Base-by-base conservation (phyloP, 306 rosid genomes). In the Quercus alba region DNA sequence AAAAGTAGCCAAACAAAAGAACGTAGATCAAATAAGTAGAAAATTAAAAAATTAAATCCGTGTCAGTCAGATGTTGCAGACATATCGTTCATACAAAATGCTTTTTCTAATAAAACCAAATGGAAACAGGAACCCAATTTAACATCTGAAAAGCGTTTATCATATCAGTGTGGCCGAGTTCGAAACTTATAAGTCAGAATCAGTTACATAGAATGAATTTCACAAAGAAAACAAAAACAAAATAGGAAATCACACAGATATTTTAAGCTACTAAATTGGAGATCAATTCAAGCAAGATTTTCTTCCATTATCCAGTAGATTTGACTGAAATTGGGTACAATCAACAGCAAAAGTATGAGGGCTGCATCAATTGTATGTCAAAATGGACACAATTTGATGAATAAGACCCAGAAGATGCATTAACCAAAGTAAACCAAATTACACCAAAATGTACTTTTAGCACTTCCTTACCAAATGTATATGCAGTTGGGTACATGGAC, bases 401-500 rank as follows among this genome's bases (percentile, higher is more conserved):
- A 70, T 49, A 62, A 57, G 31, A 74, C 77, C 57, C 38, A 41
- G 54, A 9, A 57, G 57, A 68, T 73, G 41, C 77, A 68, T 55
- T 23, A 51, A 38, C 33, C 73, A 44, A 79, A 33, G 23, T 72
- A 79, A 75, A 38, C 38, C 69, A 20, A 17, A 56, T 2, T 2
- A 17, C 3, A 44, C 56, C 25, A 74, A 62, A 33, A 20, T 35
- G 72, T 21, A 74, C 64, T 70, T n/a, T 66, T 78, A 75, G 73
- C 44, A 69, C 70, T 70, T 80, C 69, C 91, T 56, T 90, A 96
- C 99, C 99, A 80, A 96, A 96, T 85, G 99, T 78, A 59, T 93
- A 96, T 68, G 91, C 97, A 63, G 97, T 88, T 84, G 99, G 99
- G 85, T 91, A 96, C 79, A 95, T 81, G 80, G 99, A 93, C 83